Conservation (phyloP, 169 alveolate genomes). For the Eimeria praecox region DNA sequence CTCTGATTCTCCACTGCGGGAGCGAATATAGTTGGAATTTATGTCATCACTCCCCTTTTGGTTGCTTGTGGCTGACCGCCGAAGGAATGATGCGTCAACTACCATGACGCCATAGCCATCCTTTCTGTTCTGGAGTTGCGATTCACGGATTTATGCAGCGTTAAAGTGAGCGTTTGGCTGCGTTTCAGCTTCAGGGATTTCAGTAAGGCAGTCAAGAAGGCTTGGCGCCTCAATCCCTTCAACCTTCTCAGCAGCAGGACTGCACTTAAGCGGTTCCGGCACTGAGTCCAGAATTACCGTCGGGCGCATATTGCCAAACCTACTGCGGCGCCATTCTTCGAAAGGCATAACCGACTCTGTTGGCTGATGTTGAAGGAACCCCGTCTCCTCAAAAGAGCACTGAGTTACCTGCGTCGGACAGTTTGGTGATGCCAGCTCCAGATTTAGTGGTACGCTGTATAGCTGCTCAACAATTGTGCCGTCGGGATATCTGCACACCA, state of each 20-base stretch:
- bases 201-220: not conserved
- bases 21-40: not conserved
- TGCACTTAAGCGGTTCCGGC: not conserved
- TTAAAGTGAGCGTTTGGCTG: not conserved
- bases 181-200: not conserved
- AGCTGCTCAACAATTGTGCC: conserved; percentile 61
- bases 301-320: conserved; percentile 73
- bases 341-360: conserved; percentile 51
- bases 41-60: not conserved
- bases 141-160: not conserved
- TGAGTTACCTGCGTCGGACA: conserved; percentile 61
- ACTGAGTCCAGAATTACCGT: conserved; percentile 13
- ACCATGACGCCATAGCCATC: not conserved
- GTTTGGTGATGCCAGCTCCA: conserved; percentile 44
- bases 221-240: not conserved
- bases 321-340: conserved; percentile 67
- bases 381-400: conserved; percentile 60
- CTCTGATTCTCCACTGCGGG: not conserved
- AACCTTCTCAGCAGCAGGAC: not conserved
- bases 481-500: conserved; percentile 56
- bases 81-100: not conserved
- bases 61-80: not conserved
- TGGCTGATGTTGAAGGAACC: conserved; percentile 74
- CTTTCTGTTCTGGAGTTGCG: not conserved
- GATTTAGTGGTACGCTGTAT: conserved; percentile 57